Evolutionary conservation across 768 basidiomycete species (phyloP).

Genomic region (Serendipita sp.): DNA sequence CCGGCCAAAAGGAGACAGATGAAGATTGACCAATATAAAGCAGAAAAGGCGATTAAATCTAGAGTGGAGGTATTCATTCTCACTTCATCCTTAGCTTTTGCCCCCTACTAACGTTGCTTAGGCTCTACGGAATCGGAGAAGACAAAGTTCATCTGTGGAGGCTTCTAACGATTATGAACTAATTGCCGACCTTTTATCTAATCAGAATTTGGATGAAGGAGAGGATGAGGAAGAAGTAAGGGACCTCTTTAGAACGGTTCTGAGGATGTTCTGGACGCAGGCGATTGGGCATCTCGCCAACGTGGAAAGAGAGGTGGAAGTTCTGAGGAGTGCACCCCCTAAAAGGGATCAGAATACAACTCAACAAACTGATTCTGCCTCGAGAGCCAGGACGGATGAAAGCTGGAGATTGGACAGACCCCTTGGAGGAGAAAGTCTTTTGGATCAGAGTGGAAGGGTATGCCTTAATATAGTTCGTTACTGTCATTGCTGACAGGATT

Average conservation of each 20-base stretch:
- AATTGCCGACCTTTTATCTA: constrained; percentile 44
- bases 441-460: constrained; percentile 69
- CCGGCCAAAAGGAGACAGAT: constrained; percentile 58
- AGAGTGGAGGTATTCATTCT: constrained; percentile 42
- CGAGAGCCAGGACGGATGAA: constrained; percentile 29
- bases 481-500: constrained; percentile 5
- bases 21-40: constrained; percentile 82
- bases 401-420: constrained; percentile 63
- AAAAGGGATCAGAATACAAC: constrained; percentile 15
- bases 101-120: constrained; percentile 15
- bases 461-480: constrained; percentile 9
- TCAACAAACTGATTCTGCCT: constrained; percentile 23
- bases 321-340: constrained; percentile 40
- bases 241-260: constrained; percentile 48
- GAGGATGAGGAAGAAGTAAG: constrained; percentile 52
- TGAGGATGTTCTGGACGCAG: constrained; percentile 57
- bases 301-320: constrained; percentile 52
- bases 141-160: constrained; percentile 24
- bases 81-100: neutral
- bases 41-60: constrained; percentile 62
- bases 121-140: constrained; percentile 39
- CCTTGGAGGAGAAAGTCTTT: constrained; percentile 24
- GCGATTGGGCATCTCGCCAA: constrained; percentile 51
- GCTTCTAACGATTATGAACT: constrained; percentile 41
- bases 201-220: constrained; percentile 23